Evolutionary conservation across 441 rosid genomes (phyloP).

Genomic region (Bruguiera hainesii): DNA sequence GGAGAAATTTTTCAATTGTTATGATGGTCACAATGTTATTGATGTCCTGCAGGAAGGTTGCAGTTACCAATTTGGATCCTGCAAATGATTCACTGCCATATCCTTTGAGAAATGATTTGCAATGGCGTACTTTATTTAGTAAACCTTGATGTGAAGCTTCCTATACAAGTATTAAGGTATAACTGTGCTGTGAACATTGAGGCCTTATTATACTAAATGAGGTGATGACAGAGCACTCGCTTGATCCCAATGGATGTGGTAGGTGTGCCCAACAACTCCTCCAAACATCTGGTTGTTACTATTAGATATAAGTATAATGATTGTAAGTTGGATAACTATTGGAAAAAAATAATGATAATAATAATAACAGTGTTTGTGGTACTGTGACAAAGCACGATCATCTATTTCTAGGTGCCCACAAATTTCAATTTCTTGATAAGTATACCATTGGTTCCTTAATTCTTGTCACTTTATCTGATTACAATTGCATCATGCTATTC

Average conservation of each 20-base stretch:
- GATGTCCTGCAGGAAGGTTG: slow-evolving; percentile 69
- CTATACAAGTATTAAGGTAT: slow-evolving; percentile 53
- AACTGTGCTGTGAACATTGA: slow-evolving; percentile 86
- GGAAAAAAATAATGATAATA: too few relatives aligned
- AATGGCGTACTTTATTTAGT: background rate
- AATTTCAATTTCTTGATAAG: background rate
- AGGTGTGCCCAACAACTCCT: background rate
- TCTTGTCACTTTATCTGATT: background rate
- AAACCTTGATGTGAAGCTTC: slow-evolving; percentile 13
- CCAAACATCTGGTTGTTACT: background rate
- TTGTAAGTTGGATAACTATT: too few relatives aligned
- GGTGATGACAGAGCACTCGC: slow-evolving; percentile 77
- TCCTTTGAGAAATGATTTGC: slow-evolving; percentile 34
- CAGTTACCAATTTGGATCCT: slow-evolving; percentile 89
- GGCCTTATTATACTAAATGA: slow-evolving; percentile 69
- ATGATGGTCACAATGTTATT: background rate
- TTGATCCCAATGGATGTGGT: slow-evolving; percentile 92
- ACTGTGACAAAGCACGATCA: background rate
- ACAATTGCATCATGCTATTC: background rate
- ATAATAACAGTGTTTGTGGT: background rate
- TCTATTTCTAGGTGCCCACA: background rate
- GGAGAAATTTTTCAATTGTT: background rate
- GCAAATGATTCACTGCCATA: slow-evolving; percentile 89
- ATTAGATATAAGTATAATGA: too few relatives aligned
- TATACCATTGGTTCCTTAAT: background rate